A percentile compares a stretch with the other conserved stretches of the same genome.
Conservation (phyloP, 2,329 filamentous ascomycete genomes). For the Calonectria montana region DNA sequence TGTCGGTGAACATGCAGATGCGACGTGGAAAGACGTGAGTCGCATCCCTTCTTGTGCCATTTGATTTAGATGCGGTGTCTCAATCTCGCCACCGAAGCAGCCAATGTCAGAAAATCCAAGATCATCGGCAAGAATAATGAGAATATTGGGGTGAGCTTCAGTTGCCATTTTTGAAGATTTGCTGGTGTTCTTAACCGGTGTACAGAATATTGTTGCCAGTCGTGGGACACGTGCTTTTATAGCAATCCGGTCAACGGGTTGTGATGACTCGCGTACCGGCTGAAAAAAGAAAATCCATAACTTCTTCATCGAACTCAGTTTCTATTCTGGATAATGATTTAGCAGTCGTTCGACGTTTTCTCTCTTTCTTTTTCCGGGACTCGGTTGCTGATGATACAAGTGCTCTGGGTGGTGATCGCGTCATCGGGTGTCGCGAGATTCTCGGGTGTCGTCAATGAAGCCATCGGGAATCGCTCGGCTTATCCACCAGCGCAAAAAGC, state of each 20-base stretch:
- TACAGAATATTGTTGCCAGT: too few relatives aligned
- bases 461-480: neutral
- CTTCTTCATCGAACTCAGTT: too few relatives aligned
- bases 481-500: too few relatives aligned
- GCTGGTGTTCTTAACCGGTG: neutral
- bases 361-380: neutral
- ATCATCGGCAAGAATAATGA: slow-evolving; percentile 44
- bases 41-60: slow-evolving; percentile 56
- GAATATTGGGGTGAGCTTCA: slow-evolving; percentile 37
- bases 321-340: neutral
- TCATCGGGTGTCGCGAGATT: neutral
- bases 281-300: neutral
- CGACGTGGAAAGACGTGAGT: slow-evolving; percentile 69
- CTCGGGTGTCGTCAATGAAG: neutral
- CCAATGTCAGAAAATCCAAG: slow-evolving; percentile 42
- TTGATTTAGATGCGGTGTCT: slow-evolving; percentile 67
- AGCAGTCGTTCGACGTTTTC: too few relatives aligned
- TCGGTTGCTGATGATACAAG: neutral
- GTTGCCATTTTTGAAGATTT: neutral
- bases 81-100: slow-evolving; percentile 66
- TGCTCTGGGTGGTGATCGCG: neutral
- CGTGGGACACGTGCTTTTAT: neutral
- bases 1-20: slow-evolving; percentile 69
- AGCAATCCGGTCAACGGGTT: neutral
- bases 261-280: too few relatives aligned